A percentile compares a stretch with the other conserved stretches of the same genome.
phyloP scores from a whole-genome alignment of 1,284 basidiomycete genomes.

The Limonomyces culmigenus region DNA sequence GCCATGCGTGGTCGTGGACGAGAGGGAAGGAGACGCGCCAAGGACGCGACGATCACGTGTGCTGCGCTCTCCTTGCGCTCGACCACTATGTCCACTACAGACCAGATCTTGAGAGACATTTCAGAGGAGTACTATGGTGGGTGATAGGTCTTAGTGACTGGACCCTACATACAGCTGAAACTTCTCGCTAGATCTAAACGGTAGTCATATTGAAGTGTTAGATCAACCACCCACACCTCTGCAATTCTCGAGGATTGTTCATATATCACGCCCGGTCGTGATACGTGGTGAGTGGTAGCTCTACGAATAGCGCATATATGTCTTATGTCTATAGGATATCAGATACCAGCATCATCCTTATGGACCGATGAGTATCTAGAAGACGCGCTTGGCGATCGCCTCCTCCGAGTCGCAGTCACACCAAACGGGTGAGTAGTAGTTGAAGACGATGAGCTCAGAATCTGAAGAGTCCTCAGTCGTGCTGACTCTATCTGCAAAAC shows the following conservation, averaged over 20 bases:
- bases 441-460: background rate
- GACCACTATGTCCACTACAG: no score
- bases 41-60: no score
- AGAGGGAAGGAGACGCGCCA: no score
- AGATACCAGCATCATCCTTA: conserved; percentile 20
- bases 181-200: conserved; percentile 45
- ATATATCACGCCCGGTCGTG: conserved; percentile 63
- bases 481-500: conserved; percentile 60
- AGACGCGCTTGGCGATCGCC: conserved; percentile 30
- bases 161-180: background rate
- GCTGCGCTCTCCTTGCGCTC: no score
- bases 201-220: conserved; percentile 34
- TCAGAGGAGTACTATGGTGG: conserved; percentile 35
- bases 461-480: conserved; percentile 24
- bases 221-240: conserved; percentile 44
- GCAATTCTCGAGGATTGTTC: conserved; percentile 58
- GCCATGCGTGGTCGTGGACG: no score
- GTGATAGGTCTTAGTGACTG: conserved; percentile 2
- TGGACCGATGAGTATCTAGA: conserved; percentile 57
- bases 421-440: conserved; percentile 55
- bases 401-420: conserved; percentile 65
- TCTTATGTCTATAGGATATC: conserved; percentile 17
- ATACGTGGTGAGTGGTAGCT: conserved; percentile 36
- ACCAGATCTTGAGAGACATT: background rate
- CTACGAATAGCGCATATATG: background rate